Conservation (phyloP, 192 early-diverging fungal species). For the Coemansia sp. region DNA sequence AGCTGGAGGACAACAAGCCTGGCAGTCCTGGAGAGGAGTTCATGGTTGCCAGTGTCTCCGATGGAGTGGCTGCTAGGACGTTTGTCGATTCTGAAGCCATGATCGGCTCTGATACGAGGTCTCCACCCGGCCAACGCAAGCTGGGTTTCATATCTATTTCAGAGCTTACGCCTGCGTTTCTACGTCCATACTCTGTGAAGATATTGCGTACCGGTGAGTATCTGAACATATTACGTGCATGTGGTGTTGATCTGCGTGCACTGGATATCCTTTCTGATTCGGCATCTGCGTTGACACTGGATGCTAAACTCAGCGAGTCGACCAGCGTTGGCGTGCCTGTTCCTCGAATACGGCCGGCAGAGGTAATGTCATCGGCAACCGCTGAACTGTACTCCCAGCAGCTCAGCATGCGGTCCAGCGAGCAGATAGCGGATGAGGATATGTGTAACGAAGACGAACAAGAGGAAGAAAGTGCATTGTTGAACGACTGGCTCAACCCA, state of each 20-base stretch:
- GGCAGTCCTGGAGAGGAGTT: slow-evolving; percentile 76
- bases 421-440: slow-evolving; percentile 2
- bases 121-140: not conserved
- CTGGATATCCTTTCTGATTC: slow-evolving; percentile 15
- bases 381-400: slow-evolving; percentile 4
- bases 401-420: not conserved
- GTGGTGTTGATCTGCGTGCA: slow-evolving; percentile 52
- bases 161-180: slow-evolving; percentile 67
- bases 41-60: slow-evolving; percentile 78
- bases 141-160: slow-evolving; percentile 35
- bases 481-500: slow-evolving; percentile 36
- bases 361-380: slow-evolving; percentile 1
- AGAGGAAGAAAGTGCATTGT: slow-evolving; percentile 1
- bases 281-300: not conserved
- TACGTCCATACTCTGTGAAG: slow-evolving; percentile 74
- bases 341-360: slow-evolving; percentile 8
- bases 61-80: slow-evolving; percentile 61
- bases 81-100: slow-evolving; percentile 69
- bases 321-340: not conserved
- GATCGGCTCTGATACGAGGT: slow-evolving; percentile 11
- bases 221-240: slow-evolving; percentile 89
- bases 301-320: not conserved
- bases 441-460: slow-evolving; percentile 6
- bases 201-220: slow-evolving; percentile 93
- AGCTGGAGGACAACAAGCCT: slow-evolving; percentile 71